Evolutionary conservation across 2,329 filamentous ascomycete genomes (phyloP).

Genomic region (Colletotrichum somersetense): DNA sequence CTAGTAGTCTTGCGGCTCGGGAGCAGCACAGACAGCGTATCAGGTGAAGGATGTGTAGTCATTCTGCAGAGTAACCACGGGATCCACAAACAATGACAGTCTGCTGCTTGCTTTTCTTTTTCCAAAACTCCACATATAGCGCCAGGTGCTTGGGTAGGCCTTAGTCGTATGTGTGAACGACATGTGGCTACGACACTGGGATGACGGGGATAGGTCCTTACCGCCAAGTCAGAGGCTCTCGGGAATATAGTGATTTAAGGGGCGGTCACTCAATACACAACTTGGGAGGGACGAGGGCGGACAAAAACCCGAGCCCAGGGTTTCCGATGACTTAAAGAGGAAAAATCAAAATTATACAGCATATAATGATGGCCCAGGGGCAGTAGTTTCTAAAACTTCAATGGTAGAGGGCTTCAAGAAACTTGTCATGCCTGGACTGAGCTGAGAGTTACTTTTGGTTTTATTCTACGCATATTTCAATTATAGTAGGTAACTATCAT

Average conservation of each 20-base stretch:
- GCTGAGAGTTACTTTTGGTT: not conserved
- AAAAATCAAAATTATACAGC: not conserved
- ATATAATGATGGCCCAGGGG: not conserved
- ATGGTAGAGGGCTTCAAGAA: not conserved
- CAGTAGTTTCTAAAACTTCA: not conserved
- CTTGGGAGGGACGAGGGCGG: not conserved
- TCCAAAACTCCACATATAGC: not conserved
- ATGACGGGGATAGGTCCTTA: not conserved
- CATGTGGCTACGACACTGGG: not conserved
- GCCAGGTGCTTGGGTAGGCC: not conserved
- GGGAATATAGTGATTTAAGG: not conserved
- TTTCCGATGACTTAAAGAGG: not conserved
- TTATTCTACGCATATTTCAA: not conserved
- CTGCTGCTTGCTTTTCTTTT: not conserved
- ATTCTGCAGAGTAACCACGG: not conserved
- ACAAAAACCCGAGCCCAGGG: not conserved
- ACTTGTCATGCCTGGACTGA: not conserved
- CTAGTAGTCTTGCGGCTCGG: not conserved
- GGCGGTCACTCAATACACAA: not conserved
- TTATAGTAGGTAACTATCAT: not conserved
- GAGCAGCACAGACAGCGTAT: not conserved
- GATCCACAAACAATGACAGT: not conserved
- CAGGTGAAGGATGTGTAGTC: not conserved
- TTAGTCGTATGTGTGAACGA: not conserved
- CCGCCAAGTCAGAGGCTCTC: not conserved